A percentile compares a stretch with the other conserved stretches of the same genome.
These are phyloP conservation scores for Botrytis fragariae DNA, from an alignment of 2,329 filamentous ascomycete genomes.

Conservation along the genomic window DNA sequence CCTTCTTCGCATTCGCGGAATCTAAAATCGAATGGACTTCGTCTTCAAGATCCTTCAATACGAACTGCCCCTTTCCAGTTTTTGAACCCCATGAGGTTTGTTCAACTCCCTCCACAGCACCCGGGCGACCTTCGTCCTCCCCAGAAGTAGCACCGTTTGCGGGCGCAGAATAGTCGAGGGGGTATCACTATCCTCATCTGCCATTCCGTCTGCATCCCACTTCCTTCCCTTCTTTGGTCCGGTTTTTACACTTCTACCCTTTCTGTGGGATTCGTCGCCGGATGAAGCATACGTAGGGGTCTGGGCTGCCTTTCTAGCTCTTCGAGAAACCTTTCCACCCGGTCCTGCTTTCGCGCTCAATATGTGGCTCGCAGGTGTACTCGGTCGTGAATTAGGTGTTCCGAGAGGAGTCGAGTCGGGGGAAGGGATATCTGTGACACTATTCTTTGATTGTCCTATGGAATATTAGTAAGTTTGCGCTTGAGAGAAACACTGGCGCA, in stretches of 20 bases:
- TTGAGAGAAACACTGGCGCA: not conserved
- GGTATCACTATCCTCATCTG: slow-evolving; percentile 73
- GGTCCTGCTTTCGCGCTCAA: slow-evolving; percentile 73
- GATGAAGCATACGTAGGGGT: slow-evolving; percentile 64
- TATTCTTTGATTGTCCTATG: slow-evolving; percentile 34
- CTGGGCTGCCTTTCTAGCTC: slow-evolving; percentile 71
- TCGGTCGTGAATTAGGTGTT: slow-evolving; percentile 76
- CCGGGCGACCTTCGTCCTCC: slow-evolving; percentile 52
- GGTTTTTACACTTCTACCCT: slow-evolving; percentile 54
- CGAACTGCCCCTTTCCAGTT: slow-evolving; percentile 86
- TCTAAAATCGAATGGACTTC: slow-evolving; percentile 89
- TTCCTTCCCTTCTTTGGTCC: slow-evolving; percentile 79
- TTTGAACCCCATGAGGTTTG: slow-evolving; percentile 80
- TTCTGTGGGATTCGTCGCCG: slow-evolving; percentile 72
- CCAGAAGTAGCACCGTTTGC: slow-evolving; percentile 53
- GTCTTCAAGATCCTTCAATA: slow-evolving; percentile 88
- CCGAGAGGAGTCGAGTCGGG: slow-evolving; percentile 64
- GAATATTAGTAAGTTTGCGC: not conserved
- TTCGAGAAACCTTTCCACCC: slow-evolving; percentile 72
- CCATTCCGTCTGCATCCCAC: slow-evolving; percentile 87
- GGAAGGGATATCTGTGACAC: slow-evolving; percentile 35
- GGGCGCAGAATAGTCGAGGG: slow-evolving; percentile 82
- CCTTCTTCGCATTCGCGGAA: slow-evolving; percentile 67
- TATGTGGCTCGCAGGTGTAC: slow-evolving; percentile 69
- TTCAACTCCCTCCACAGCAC: slow-evolving; percentile 70